A percentile compares a stretch with the other conserved stretches of the same genome.
These are phyloP conservation scores for Phytophthora meadii DNA, from an alignment of 352 stramenopile species.

Conservation along the genomic window DNA sequence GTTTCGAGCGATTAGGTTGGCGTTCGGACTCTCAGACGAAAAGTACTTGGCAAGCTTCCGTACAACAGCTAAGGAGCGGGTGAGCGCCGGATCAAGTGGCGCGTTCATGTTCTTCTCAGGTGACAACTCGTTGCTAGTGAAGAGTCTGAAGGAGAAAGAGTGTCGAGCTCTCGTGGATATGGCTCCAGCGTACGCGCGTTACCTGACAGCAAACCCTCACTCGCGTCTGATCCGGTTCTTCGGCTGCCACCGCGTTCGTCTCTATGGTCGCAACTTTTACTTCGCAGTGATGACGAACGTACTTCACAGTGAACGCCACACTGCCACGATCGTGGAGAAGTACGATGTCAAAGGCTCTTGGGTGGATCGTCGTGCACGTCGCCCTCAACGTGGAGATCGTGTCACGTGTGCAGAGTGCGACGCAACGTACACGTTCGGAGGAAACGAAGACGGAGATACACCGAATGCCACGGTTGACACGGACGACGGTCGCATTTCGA, in stretches of 20 bases:
- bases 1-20: conserved; percentile 66
- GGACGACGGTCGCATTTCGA: conserved; percentile 10
- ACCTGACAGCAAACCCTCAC: conserved; percentile 62
- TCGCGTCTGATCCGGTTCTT: conserved; percentile 88
- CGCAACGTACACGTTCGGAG: conserved; percentile 54
- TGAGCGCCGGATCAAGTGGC: conserved; percentile 78
- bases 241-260: conserved; percentile 79
- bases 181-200: conserved; percentile 69
- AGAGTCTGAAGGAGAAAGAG: conserved; percentile 82
- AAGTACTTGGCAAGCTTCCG: conserved; percentile 79
- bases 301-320: conserved; percentile 64
- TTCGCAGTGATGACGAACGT: conserved; percentile 88
- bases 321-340: conserved; percentile 67
- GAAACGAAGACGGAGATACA: conserved; percentile 37
- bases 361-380: conserved; percentile 64
- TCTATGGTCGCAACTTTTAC: conserved; percentile 86
- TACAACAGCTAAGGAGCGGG: conserved; percentile 77
- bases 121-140: conserved; percentile 80
- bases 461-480: conserved; percentile 18
- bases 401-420: conserved; percentile 78
- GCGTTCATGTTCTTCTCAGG: conserved; percentile 88
- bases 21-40: conserved; percentile 71
- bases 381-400: conserved; percentile 53
- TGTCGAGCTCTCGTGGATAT: conserved; percentile 77
- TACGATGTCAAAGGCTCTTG: conserved; percentile 85